Conservation (phyloP, 1,284 basidiomycete species). For the Naganishia liquefaciens region DNA sequence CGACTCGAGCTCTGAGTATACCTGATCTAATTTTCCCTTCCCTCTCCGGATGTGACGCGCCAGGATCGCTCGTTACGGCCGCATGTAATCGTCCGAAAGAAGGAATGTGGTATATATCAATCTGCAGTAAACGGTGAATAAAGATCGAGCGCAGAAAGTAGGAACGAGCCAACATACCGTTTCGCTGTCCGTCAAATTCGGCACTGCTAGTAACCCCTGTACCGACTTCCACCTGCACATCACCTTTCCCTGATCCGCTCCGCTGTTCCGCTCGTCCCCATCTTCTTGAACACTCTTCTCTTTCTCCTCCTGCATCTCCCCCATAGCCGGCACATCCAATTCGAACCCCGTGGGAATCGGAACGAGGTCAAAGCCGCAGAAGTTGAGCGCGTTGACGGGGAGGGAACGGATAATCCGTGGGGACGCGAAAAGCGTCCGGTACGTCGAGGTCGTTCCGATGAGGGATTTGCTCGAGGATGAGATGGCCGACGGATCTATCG, state of each 20-base stretch:
- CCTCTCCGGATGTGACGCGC: not conserved
- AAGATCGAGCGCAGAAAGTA: not conserved
- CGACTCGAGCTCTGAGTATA: not conserved
- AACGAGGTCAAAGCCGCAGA: conserved; percentile 73
- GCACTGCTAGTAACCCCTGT: conserved; percentile 69
- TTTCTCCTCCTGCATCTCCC: not conserved
- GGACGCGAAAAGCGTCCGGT: conserved; percentile 56
- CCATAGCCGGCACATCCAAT: conserved; percentile 31
- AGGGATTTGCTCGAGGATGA: conserved; percentile 42
- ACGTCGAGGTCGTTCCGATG: conserved; percentile 37
- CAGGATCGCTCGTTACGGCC: conserved; percentile 57
- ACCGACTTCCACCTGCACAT: conserved; percentile 36
- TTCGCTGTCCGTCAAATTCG: conserved; percentile 82
- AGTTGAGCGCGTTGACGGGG: conserved; percentile 86
- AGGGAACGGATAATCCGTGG: conserved; percentile 66
- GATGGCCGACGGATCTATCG: conserved; percentile 67
- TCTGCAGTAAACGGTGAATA: conserved; percentile 55
- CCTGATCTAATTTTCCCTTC: conserved; percentile 11
- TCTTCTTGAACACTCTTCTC: not conserved
- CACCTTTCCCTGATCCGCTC: conserved; percentile 30
- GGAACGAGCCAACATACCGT: conserved; percentile 60
- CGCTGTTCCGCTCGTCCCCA: conserved; percentile 15
- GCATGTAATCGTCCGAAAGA: conserved; percentile 69
- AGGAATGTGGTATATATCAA: conserved; percentile 75
- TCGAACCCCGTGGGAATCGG: conserved; percentile 30